phyloP scores from a whole-genome alignment of 768 basidiomycete genomes.

The Crepidotus variabilis region DNA sequence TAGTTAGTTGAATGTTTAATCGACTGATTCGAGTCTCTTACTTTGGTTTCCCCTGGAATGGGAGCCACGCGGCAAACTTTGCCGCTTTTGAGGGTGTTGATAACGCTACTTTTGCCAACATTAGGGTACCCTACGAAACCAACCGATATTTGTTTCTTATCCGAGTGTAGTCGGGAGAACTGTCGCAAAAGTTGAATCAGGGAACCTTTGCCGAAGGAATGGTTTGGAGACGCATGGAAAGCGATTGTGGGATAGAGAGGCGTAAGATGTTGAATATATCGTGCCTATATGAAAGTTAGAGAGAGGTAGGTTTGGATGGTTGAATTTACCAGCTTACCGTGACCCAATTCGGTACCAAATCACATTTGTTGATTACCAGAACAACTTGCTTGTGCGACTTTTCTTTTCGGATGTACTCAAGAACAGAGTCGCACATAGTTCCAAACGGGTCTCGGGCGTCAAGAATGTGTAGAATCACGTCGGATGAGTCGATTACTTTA shows the following conservation, averaged over 20 bases:
- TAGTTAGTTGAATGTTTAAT: conserved; percentile 1
- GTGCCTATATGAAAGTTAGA: conserved; percentile 51
- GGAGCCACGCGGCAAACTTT: conserved; percentile 98
- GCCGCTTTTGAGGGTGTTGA: conserved; percentile 97
- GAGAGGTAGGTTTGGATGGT: too few species aligned
- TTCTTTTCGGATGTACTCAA: conserved; percentile 93
- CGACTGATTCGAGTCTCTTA: conserved; percentile 18
- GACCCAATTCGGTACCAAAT: conserved; percentile 98
- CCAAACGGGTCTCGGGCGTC: conserved; percentile 96
- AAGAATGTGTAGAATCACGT: conserved; percentile 91
- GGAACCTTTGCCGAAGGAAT: conserved; percentile 98
- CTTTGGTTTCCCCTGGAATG: conserved; percentile 96
- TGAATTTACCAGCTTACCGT: conserved; percentile 69
- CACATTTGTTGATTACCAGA: conserved; percentile 96
- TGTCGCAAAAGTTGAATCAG: conserved; percentile 96
- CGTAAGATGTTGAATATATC: conserved; percentile 93
- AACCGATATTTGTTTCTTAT: conserved; percentile 99
- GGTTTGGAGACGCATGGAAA: conserved; percentile 98
- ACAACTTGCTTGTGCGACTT: conserved; percentile 98
- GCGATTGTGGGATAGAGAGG: conserved; percentile 95
- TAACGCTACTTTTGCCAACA: conserved; percentile 95
- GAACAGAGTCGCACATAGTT: conserved; percentile 90
- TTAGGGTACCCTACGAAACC: conserved; percentile 99
- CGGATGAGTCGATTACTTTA: conserved; percentile 98
- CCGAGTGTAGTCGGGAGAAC: conserved; percentile 94